Percentiles rank a stretch among this genome's conserved stretches.
These are phyloP conservation scores for Baudoinia panamericana DNA, from an alignment of 495 filamentous ascomycete genomes.

Conservation along the genomic window DNA sequence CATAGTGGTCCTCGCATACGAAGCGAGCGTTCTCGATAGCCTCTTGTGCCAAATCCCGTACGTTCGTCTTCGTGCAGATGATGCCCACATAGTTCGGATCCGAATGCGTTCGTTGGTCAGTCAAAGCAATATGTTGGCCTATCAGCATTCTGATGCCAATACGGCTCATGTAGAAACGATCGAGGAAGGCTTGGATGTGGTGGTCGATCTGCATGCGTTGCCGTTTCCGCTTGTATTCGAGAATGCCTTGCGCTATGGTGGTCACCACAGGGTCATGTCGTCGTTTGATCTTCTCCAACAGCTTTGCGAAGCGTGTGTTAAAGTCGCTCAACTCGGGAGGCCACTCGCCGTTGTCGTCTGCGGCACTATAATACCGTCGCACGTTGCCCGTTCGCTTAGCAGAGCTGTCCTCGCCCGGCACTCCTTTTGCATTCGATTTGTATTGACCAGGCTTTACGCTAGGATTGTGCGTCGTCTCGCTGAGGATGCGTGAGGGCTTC, in stretches of 20 bases:
- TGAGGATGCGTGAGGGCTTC: slow-evolving; percentile 50
- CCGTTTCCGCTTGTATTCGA: slow-evolving; percentile 91
- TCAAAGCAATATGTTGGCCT: slow-evolving; percentile 92
- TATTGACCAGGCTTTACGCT: slow-evolving; percentile 82
- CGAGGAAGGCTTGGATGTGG: slow-evolving; percentile 89
- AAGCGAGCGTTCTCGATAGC: slow-evolving; percentile 97
- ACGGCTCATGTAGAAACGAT: slow-evolving; percentile 99
- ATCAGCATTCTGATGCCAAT: slow-evolving; percentile 99
- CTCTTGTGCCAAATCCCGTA: slow-evolving; percentile 87
- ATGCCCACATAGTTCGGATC: slow-evolving; percentile 94
- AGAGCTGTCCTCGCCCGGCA: slow-evolving; percentile 20
- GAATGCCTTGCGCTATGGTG: slow-evolving; percentile 80
- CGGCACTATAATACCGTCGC: slow-evolving; percentile 72
- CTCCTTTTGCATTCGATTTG: slow-evolving; percentile 41
- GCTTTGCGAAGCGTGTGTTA: slow-evolving; percentile 76
- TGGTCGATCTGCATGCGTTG: slow-evolving; percentile 98
- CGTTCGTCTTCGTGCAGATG: slow-evolving; percentile 96
- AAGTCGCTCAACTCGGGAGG: slow-evolving; percentile 89
- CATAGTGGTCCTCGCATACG: slow-evolving; percentile 97
- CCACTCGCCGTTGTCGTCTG: slow-evolving; percentile 79
- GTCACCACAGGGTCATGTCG: slow-evolving; percentile 95
- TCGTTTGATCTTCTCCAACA: slow-evolving; percentile 82
- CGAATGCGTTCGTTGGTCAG: slow-evolving; percentile 72
- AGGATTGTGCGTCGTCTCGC: slow-evolving; percentile 76
- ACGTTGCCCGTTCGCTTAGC: slow-evolving; percentile 37